phyloP scores from a whole-genome alignment of 768 basidiomycete species.

The Coprinopsis marcescibilis region DNA sequence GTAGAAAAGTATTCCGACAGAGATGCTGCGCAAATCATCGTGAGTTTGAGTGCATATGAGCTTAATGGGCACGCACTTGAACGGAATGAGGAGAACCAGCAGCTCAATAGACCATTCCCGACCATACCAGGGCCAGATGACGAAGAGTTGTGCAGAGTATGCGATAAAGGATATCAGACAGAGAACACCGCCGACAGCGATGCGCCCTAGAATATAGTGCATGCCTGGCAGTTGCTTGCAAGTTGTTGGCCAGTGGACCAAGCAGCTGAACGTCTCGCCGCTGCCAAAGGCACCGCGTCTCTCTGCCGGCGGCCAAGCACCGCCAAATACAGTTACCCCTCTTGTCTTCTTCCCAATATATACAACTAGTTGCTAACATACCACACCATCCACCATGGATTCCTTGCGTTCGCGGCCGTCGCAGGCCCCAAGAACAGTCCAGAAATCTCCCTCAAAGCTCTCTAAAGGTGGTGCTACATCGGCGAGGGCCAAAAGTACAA shows the following conservation, averaged over 20 bases:
- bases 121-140: slow-evolving; percentile 93
- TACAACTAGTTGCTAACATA: neutral
- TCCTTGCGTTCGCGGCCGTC: slow-evolving; percentile 50
- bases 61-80: slow-evolving; percentile 62
- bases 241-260: too few relatives aligned
- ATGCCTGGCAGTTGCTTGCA: too few relatives aligned
- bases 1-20: slow-evolving; percentile 76
- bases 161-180: slow-evolving; percentile 81
- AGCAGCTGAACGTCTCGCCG: too few relatives aligned
- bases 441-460: slow-evolving; percentile 27
- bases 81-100: slow-evolving; percentile 71
- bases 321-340: neutral
- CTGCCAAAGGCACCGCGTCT: too few relatives aligned
- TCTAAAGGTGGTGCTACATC: slow-evolving; percentile 34
- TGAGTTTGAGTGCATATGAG: slow-evolving; percentile 7
- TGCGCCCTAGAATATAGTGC: slow-evolving; percentile 45
- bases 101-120: slow-evolving; percentile 67
- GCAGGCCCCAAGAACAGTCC: slow-evolving; percentile 37
- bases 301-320: too few relatives aligned
- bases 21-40: slow-evolving; percentile 38
- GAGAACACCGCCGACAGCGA: slow-evolving; percentile 66
- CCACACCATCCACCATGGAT: slow-evolving; percentile 33
- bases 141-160: slow-evolving; percentile 82
- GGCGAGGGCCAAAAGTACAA: slow-evolving; percentile 39
- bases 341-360: neutral